These are phyloP conservation scores for Scedosporium dehoogii DNA, from an alignment of 2,329 filamentous ascomycete species.

Conservation along the genomic window DNA sequence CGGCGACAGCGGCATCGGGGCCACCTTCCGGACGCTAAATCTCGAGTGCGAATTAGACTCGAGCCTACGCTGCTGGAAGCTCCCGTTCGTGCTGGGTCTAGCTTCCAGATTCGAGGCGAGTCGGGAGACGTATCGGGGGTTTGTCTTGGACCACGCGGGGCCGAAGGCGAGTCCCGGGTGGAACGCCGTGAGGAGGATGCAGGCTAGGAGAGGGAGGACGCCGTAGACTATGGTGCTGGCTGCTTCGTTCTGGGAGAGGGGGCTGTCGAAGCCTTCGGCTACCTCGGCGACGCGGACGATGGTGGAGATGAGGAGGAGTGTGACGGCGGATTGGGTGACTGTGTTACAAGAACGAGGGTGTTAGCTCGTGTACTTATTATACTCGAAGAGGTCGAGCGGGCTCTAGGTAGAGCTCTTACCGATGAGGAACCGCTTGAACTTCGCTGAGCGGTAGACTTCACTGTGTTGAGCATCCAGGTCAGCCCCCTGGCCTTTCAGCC, in stretches of 20 bases:
- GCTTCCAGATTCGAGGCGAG: not conserved
- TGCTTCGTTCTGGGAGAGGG: slow-evolving; percentile 26
- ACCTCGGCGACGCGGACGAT: slow-evolving; percentile 31
- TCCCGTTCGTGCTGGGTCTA: not conserved
- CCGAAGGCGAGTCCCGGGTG: slow-evolving; percentile 30
- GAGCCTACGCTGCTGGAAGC: not conserved
- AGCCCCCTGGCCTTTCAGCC: slow-evolving; percentile 24
- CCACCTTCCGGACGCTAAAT: slow-evolving; percentile 1
- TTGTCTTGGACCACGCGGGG: slow-evolving; percentile 28
- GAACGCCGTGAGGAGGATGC: slow-evolving; percentile 23
- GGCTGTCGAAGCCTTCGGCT: slow-evolving; percentile 21
- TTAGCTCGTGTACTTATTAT: not conserved
- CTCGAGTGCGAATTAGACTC: not conserved
- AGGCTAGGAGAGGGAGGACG: slow-evolving; percentile 26
- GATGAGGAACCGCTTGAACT: slow-evolving; percentile 33
- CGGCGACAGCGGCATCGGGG: not conserved
- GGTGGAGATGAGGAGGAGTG: slow-evolving; percentile 29
- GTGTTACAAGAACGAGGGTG: not conserved
- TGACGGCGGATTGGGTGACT: slow-evolving; percentile 27
- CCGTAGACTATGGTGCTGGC: slow-evolving; percentile 30
- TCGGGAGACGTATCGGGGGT: slow-evolving; percentile 15
- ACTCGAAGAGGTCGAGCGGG: not conserved
- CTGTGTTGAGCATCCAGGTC: slow-evolving; percentile 28
- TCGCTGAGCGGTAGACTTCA: slow-evolving; percentile 28
- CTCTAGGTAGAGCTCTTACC: slow-evolving; percentile 22